Base-by-base conservation (phyloP, 140 eudicot species). In the Senecio squalidus region DNA sequence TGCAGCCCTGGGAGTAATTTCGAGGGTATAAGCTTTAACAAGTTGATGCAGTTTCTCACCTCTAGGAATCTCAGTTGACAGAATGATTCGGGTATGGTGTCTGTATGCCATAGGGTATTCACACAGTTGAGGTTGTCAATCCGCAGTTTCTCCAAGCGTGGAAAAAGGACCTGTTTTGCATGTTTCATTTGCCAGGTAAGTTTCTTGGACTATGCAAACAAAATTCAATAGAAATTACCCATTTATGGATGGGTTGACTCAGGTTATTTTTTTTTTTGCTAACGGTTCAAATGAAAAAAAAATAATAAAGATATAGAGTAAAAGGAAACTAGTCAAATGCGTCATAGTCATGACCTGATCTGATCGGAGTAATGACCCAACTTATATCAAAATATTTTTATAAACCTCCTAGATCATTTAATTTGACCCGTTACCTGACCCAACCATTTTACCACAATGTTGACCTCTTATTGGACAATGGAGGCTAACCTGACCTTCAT, bases 101-200 rank as follows among this genome's bases (percentile, higher is more conserved):
- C 60, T 51, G 51, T 53, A 34, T 55, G 66, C 71, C 75, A 74
- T 67, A 74, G 45, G 30, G 64, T 21, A 15, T 54, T 46, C 54
- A 46, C 51, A 33, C 51, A 21, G 64, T 36, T 57, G 4, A 74
- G 80, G 72, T 58, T 64, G 46, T 63, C 76, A 34, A 69, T 44
- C 60, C 69, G 47, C 55, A 75, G 59, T 70, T 75, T 70, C 76
- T 69, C 73, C 81, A 75, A 64, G 66, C 63, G 56, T 15, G 81
- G 81, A 48, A 75, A 69, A 41, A 39, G 26, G 40, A 64, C 69
- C 76, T 75, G 69, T 47, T 41, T 38, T 17, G 17, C 51, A 57
- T 28, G 43, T 47, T 46, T 40, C 39, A 38, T 47, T 62, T 28
- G 49, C 26, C 40, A 16, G 2, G 39, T 68, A 34, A 74, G 66